These are phyloP conservation scores for Nakazawaea ernobii DNA, from an alignment of 805 yeast genomes.

Conservation along the genomic window DNA sequence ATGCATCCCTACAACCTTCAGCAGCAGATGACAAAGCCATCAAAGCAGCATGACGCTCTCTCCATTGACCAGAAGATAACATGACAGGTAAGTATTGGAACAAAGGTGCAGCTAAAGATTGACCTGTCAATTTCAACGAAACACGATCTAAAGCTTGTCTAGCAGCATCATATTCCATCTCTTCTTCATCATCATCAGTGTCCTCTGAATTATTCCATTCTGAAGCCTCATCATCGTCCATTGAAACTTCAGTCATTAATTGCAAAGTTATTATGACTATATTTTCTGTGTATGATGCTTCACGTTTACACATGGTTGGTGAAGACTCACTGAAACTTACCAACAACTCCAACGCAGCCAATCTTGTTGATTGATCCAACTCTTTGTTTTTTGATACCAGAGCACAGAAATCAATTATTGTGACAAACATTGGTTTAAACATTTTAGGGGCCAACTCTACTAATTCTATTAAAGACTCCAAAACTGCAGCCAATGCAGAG, in stretches of 20 bases:
- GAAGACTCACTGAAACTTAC: slow-evolving; percentile 91
- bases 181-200: slow-evolving; percentile 75
- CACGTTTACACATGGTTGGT: slow-evolving; percentile 89
- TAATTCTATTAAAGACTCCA: slow-evolving; percentile 83
- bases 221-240: slow-evolving; percentile 82
- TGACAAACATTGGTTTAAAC: slow-evolving; percentile 85
- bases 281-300: slow-evolving; percentile 62
- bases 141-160: slow-evolving; percentile 93
- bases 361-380: slow-evolving; percentile 71
- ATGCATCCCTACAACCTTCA: slow-evolving; percentile 91
- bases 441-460: slow-evolving; percentile 93
- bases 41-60: slow-evolving; percentile 92
- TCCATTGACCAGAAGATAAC: slow-evolving; percentile 76
- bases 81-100: slow-evolving; percentile 83
- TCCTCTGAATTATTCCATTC: slow-evolving; percentile 84
- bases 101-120: slow-evolving; percentile 74
- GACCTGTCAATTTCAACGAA: slow-evolving; percentile 77
- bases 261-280: slow-evolving; percentile 70
- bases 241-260: slow-evolving; percentile 89
- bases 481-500: slow-evolving; percentile 75
- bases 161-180: slow-evolving; percentile 83
- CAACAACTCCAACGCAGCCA: slow-evolving; percentile 82
- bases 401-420: slow-evolving; percentile 82
- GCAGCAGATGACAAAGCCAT: slow-evolving; percentile 97
- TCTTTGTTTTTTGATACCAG: slow-evolving; percentile 77